These are phyloP conservation scores for Acidiella bohemica DNA, from an alignment of 495 filamentous ascomycete genomes.

Conservation along the genomic window DNA sequence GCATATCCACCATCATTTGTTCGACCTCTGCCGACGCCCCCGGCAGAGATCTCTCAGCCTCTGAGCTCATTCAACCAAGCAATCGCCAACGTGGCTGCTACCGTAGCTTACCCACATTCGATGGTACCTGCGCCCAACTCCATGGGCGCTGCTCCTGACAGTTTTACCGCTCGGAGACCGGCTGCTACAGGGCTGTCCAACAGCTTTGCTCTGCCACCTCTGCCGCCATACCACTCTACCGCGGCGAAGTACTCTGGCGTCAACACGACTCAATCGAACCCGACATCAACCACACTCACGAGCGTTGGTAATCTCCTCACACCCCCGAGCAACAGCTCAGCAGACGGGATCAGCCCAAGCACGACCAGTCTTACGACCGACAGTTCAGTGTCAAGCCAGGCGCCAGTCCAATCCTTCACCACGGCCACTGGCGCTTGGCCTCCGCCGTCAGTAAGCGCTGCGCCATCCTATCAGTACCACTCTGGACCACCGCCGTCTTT, in stretches of 20 bases:
- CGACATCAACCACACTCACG: conserved; percentile 31
- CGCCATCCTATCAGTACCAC: conserved; percentile 39
- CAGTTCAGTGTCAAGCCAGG: conserved; percentile 39
- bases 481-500: conserved; percentile 37
- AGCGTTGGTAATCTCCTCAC: conserved; percentile 50
- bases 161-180: conserved; percentile 30
- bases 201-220: conserved; percentile 31
- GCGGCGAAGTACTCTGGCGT: conserved; percentile 34
- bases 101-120: conserved; percentile 28
- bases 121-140: conserved; percentile 32
- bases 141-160: conserved; percentile 29
- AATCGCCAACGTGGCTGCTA: conserved; percentile 33
- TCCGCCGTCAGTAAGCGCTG: conserved; percentile 34
- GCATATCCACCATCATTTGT: conserved; percentile 9
- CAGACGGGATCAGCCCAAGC: conserved; percentile 48
- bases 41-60: conserved; percentile 10
- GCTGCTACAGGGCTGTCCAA: too few species aligned
- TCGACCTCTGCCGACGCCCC: conserved; percentile 12
- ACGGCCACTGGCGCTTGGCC: conserved; percentile 37
- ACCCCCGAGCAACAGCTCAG: conserved; percentile 47
- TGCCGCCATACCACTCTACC: conserved; percentile 24
- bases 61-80: conserved; percentile 10
- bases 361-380: conserved; percentile 43
- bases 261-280: conserved; percentile 34
- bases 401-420: conserved; percentile 30